Evolutionary conservation across 306 rosid species (phyloP), one percentile per base, ranked within the genome.

Genomic region (Castanea sativa): DNA sequence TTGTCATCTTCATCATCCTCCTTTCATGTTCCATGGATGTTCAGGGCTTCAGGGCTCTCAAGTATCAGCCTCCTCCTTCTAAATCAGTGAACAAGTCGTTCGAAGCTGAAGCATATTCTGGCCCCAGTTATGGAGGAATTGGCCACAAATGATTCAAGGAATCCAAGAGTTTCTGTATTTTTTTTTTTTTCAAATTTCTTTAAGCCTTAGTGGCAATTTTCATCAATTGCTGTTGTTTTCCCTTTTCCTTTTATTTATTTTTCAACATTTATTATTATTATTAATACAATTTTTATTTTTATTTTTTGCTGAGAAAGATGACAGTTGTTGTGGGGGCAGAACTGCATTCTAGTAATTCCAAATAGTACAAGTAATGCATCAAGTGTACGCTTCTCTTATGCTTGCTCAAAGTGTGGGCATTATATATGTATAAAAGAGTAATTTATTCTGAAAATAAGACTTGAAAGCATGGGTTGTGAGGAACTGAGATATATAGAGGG

Each of bases 31-130:
- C 72, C 33, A 64, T 73, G 78, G 82, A 84, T 18, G 82, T 82
- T 21, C 85, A 87, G 43, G 86, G 85, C 21, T 83, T 84, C 2
- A 88, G 92, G 85, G 73, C 45, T 49, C 64, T 89, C 29, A 29
- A 19, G 9, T 63, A 76, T 69, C 60, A 69, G 35, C 33, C 61
- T 73, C 56, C 73, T 73, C 56, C 73, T 65, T 13, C 55, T 21
- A 9, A 56, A 3, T 15, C 83, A 35, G 19, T 43, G 20, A 65
- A 56, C 70, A 59, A 52, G 55, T 79, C 83, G 71, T 56, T 57
- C 61, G 78, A 79, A 45, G 87, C 76, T 71, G 75, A 73, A 82
- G 90, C 94, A 74, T 87, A 88, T 70, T 83, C 90, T 49, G 97
- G 91, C 69, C 96, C 92, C 19, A 89, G 88, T 72, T 49, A 43